Evolutionary conservation across 495 filamentous ascomycete genomes (phyloP).

Genomic region (Cladorrhinum samala): DNA sequence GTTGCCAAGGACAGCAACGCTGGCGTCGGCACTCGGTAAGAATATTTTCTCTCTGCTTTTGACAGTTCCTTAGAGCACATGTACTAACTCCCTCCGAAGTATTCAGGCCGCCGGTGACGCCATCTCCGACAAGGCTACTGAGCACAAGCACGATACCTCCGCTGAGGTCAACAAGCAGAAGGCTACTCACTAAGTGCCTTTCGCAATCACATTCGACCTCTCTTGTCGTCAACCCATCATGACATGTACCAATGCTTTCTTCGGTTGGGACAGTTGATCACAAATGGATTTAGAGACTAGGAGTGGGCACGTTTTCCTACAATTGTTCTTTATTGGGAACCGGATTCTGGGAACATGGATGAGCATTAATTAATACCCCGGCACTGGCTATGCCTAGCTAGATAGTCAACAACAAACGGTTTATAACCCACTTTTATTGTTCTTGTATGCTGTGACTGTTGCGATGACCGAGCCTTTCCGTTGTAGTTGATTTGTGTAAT

Average conservation of each 20-base stretch:
- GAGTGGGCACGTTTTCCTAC: neutral
- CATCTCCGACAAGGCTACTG: conserved; percentile 50
- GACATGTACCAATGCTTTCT: conserved; percentile 1
- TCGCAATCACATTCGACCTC: conserved; percentile 10
- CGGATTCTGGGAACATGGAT: neutral
- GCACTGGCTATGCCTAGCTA: neutral
- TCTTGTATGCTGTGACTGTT: too few relatives aligned
- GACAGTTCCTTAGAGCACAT: neutral
- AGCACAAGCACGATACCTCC: conserved; percentile 48
- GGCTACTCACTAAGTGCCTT: conserved; percentile 45
- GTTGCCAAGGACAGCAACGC: conserved; percentile 55
- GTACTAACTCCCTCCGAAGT: conserved; percentile 26
- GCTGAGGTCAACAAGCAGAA: conserved; percentile 54
- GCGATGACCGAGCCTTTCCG: too few relatives aligned
- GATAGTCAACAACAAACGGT: neutral
- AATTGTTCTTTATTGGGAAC: neutral
- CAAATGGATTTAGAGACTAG: neutral
- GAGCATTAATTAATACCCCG: neutral
- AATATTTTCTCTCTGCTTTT: neutral
- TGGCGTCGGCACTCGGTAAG: conserved; percentile 46
- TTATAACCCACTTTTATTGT: neutral
- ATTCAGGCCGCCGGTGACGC: conserved; percentile 51
- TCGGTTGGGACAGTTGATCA: neutral
- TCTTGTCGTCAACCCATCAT: conserved; percentile 7
- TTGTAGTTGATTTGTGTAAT: neutral